Evolutionary conservation across 164 flowering plant genomes (phyloP), one percentile per base, ranked within the genome.

Genomic region (Piper betle): DNA sequence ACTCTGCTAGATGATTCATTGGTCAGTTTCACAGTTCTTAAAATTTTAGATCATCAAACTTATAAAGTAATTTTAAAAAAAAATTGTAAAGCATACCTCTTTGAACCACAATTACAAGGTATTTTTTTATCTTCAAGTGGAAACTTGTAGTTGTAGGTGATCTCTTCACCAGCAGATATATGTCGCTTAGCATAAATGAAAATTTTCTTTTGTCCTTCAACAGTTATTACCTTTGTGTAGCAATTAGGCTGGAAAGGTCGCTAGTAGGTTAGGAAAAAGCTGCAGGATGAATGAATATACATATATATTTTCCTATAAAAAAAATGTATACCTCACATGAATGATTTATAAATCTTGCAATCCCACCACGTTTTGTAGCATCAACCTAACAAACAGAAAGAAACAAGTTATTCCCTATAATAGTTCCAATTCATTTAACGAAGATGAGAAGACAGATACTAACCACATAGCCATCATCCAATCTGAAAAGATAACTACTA

Each of bases 391-490:
- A 10, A 59, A 60, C 55, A 17, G 4, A 25, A 12, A 57, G 11
- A n/a, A 33, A 39, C 20, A 12, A 16, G 60, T 37, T 55, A 25
- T 25, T 11, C 19, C 7, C 5, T 39, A 38, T 39, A 58, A 15
- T 3, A 3, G 15, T 18, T 6, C 15, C 39, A 40, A 57, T 4
- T 9, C 39, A 39, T 3, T 58, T 16, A 39, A 8, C 39, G 46
- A 40, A 39, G n/a, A 39, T 7, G n/a, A 57, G 2, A 4, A 18
- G 12, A 19, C 17, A 20, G 33, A n/a, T 37, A 72, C 87, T 77
- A 64, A 94, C 99, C 88, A 94, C 99, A 79, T 94, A 85, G 60
- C 97, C 99, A 79, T 94, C 99, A 77, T 94, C 99, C 64, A 94
- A 77, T 68, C 97, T 80, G 61, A 94, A 94, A 62, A 94, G 96